Evolutionary conservation across 768 basidiomycete species (phyloP).

Genomic region (Mycena amicta): DNA sequence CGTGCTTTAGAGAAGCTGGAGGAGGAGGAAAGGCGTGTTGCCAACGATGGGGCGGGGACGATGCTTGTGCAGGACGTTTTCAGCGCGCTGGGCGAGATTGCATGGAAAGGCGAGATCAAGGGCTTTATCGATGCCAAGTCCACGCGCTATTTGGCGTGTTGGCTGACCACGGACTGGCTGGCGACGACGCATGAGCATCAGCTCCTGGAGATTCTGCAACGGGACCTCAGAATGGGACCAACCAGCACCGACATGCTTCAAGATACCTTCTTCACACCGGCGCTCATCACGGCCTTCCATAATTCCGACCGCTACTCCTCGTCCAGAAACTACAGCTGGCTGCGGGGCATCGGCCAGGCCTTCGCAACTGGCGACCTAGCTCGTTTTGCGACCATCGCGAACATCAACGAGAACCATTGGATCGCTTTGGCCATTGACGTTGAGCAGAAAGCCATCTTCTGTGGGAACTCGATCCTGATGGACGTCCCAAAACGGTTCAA

Average conservation of each 20-base stretch:
- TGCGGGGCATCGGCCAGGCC: conserved; percentile 2
- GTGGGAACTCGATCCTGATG: neutral
- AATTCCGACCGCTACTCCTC: conserved; percentile 2
- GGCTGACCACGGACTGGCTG: conserved; percentile 14
- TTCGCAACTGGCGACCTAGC: conserved; percentile 1
- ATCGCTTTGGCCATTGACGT: conserved; percentile 6
- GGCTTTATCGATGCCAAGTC: conserved; percentile 3
- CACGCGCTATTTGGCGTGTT: neutral
- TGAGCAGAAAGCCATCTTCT: neutral
- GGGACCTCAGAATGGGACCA: conserved; percentile 6
- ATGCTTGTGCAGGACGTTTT: neutral
- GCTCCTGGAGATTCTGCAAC: conserved; percentile 7
- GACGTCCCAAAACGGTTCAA: neutral
- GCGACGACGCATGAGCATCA: conserved; percentile 8
- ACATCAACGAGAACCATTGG: conserved; percentile 9
- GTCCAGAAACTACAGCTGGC: neutral
- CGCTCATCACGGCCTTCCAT: conserved; percentile 1
- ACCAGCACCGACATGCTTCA: neutral
- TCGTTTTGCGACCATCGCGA: conserved; percentile 5
- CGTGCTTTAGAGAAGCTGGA: neutral
- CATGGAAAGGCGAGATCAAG: neutral
- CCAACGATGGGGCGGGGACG: neutral
- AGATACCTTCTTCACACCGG: neutral
- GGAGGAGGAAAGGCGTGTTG: neutral
- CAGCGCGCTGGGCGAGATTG: neutral